Percentiles rank a stretch among this genome's conserved stretches.
Evolutionary conservation across 352 stramenopile species (phyloP).

Genomic region (Hyaloperonospora arabidopsidis): DNA sequence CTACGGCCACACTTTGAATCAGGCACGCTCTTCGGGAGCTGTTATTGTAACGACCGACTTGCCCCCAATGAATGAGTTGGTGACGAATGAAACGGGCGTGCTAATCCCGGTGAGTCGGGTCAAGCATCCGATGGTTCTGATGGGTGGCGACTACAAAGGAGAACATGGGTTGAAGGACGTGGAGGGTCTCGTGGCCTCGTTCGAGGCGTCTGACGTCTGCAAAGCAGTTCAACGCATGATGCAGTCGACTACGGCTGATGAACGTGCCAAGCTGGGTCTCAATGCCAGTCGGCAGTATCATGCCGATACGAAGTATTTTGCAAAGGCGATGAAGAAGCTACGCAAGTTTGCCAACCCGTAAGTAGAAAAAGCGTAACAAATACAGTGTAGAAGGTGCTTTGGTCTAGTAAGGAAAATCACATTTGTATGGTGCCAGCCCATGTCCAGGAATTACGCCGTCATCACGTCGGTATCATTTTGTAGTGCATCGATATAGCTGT

Average conservation of each 20-base stretch:
- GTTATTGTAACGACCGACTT: constrained; percentile 46
- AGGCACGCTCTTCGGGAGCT: constrained; percentile 41
- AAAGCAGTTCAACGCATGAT: constrained; percentile 22
- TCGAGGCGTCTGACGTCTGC: constrained; percentile 21
- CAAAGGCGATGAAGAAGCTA: neutral
- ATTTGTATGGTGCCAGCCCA: too few species aligned
- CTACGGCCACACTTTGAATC: constrained; percentile 71
- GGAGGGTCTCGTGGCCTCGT: constrained; percentile 23
- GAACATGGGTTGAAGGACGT: constrained; percentile 15
- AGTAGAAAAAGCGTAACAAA: too few species aligned
- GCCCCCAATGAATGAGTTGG: constrained; percentile 63
- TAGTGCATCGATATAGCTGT: too few species aligned
- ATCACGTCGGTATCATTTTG: too few species aligned
- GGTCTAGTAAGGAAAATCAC: too few species aligned
- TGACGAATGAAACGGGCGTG: constrained; percentile 23
- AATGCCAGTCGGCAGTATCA: constrained; percentile 39
- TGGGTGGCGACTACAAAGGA: constrained; percentile 28
- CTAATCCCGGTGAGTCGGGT: constrained; percentile 9
- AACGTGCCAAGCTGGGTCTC: constrained; percentile 28
- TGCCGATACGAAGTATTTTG: constrained; percentile 46
- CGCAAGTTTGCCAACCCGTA: neutral
- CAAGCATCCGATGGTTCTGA: constrained; percentile 23
- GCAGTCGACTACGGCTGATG: constrained; percentile 16
- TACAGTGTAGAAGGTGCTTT: too few species aligned
- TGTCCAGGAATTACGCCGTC: too few species aligned